phyloP scores from a whole-genome alignment of 192 early-diverging fungal genomes.

The Dimargaris xerosporica region DNA sequence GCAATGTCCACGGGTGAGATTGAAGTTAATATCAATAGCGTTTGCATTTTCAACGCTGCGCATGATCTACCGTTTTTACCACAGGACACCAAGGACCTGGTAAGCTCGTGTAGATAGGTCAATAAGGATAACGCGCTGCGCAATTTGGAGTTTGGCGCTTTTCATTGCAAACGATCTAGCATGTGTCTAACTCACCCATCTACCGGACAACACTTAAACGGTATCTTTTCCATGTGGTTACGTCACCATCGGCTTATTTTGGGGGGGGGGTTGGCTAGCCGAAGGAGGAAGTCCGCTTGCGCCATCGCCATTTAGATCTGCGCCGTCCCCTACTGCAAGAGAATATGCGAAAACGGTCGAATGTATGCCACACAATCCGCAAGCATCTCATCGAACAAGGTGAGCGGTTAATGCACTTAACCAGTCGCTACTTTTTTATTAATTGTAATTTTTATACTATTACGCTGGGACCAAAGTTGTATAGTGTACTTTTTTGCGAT shows the following conservation, averaged over 20 bases:
- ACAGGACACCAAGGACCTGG: constrained; percentile 26
- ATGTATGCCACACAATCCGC: constrained; percentile 46
- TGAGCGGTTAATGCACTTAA: constrained; percentile 14
- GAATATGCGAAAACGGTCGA: constrained; percentile 56
- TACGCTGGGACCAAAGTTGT: constrained; percentile 10
- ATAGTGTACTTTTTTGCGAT: neutral
- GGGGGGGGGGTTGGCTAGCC: constrained; percentile 27
- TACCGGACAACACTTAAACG: neutral
- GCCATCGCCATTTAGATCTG: constrained; percentile 67
- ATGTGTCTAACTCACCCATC: constrained; percentile 14
- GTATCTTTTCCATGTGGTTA: neutral
- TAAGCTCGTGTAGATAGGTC: constrained; percentile 11
- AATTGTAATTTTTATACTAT: neutral
- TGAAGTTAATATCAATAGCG: constrained; percentile 44
- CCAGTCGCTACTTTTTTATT: constrained; percentile 6
- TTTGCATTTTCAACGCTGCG: constrained; percentile 56
- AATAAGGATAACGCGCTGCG: constrained; percentile 14
- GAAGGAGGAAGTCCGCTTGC: constrained; percentile 59
- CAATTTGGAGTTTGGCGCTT: constrained; percentile 14
- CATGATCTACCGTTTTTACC: constrained; percentile 44
- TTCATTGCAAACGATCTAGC: constrained; percentile 2
- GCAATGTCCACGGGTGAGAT: constrained; percentile 41
- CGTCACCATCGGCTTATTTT: neutral
- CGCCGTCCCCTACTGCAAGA: constrained; percentile 57
- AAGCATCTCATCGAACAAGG: constrained; percentile 49